phyloP scores from a whole-genome alignment of 345 rosid genomes.

The Lumnitzera racemosa region DNA sequence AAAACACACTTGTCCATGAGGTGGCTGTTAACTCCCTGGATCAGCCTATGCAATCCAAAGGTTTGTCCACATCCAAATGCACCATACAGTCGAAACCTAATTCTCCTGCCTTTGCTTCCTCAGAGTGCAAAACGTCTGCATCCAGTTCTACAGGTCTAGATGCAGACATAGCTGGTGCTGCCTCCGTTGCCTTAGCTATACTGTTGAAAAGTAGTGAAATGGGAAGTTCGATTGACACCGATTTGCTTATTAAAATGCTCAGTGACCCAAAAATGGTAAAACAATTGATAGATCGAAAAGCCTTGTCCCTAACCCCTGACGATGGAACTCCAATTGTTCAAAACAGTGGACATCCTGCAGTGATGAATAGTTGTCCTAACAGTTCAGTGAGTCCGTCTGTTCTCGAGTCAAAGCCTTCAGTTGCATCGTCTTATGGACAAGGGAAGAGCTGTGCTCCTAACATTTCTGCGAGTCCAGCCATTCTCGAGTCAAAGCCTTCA shows the following conservation, averaged over 20 bases:
- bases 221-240: constrained; percentile 38
- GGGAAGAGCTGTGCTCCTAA: too few relatives aligned
- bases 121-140: constrained; percentile 3
- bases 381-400: too few relatives aligned
- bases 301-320: neutral
- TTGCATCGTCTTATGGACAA: too few relatives aligned
- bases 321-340: neutral
- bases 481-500: too few relatives aligned
- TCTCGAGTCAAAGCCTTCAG: too few relatives aligned
- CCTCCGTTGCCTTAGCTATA: constrained; percentile 30
- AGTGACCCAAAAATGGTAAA: constrained; percentile 40
- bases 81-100: constrained; percentile 1
- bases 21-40: constrained; percentile 3
- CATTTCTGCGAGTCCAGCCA: too few relatives aligned
- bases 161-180: constrained; percentile 26
- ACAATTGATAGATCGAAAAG: constrained; percentile 18
- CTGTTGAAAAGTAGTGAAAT: constrained; percentile 27
- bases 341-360: constrained; percentile 3
- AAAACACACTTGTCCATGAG: constrained; percentile 3
- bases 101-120: constrained; percentile 2
- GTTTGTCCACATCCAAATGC: too few relatives aligned
- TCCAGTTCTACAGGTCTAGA: constrained; percentile 13
- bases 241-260: constrained; percentile 49
- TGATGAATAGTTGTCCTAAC: too few relatives aligned
- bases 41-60: constrained; percentile 1